Conservation (phyloP, 495 filamentous ascomycete species). For the Lasiosphaeria ovina region DNA sequence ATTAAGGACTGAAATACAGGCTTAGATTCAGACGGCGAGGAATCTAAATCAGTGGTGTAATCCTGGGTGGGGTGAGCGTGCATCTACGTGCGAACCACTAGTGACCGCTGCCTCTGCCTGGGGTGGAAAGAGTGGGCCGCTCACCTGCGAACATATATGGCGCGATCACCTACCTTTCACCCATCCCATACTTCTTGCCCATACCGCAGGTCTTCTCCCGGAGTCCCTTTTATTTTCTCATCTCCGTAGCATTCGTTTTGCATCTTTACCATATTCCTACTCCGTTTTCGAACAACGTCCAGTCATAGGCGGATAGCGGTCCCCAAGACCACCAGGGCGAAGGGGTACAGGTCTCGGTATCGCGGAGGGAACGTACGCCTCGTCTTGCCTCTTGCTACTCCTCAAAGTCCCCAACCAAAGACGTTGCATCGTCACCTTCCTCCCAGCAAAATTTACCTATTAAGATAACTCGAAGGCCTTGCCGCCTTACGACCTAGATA, state of each 20-base stretch:
- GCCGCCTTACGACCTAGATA: constrained; percentile 32
- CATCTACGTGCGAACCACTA: too few relatives aligned
- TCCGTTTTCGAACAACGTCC: not conserved
- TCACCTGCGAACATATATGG: too few relatives aligned
- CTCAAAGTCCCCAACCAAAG: constrained; percentile 30
- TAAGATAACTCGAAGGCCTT: constrained; percentile 26
- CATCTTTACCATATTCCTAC: not conserved
- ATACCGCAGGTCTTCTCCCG: too few relatives aligned
- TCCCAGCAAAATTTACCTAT: constrained; percentile 19
- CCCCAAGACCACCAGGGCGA: constrained; percentile 45
- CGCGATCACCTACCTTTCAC: too few relatives aligned
- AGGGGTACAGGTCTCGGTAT: constrained; percentile 62
- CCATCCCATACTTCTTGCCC: too few relatives aligned
- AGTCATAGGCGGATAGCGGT: too few relatives aligned
- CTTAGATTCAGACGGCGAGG: too few relatives aligned
- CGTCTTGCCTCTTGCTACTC: constrained; percentile 43
- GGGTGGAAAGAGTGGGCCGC: too few relatives aligned
- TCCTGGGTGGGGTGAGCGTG: too few relatives aligned
- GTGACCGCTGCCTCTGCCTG: too few relatives aligned
- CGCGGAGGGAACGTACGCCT: constrained; percentile 52
- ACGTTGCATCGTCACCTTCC: constrained; percentile 27
- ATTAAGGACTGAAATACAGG: too few relatives aligned
- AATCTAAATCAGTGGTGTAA: too few relatives aligned
- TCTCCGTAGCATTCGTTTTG: not conserved
- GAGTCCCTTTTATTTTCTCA: not conserved